These are phyloP conservation scores for Plasmodium malariae DNA, from an alignment of 169 alveolate species.

Conservation along the genomic window DNA sequence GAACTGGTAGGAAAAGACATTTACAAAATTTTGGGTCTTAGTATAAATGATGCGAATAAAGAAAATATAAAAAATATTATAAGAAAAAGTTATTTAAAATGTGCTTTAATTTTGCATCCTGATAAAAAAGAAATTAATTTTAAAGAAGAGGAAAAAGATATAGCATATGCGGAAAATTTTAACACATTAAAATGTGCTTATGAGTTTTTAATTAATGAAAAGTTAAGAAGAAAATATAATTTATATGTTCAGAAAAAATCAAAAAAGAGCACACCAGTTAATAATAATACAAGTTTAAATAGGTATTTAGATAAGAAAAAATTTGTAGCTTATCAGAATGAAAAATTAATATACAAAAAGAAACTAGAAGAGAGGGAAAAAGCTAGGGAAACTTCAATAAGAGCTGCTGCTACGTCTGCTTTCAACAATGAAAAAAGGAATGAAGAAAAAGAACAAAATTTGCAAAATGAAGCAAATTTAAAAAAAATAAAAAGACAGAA, in stretches of 20 bases:
- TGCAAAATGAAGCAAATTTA: background rate
- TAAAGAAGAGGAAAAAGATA: background rate
- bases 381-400: background rate
- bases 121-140: conserved; percentile 13
- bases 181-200: conserved; percentile 51
- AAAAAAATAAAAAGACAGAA: conserved; percentile 30
- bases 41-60: conserved; percentile 14
- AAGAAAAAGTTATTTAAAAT: conserved; percentile 47
- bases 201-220: conserved; percentile 57
- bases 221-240: conserved; percentile 45
- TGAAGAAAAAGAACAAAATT: background rate
- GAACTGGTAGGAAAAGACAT: conserved; percentile 62
- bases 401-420: background rate
- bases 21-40: conserved; percentile 42
- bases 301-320: conserved; percentile 32
- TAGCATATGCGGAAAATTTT: conserved; percentile 8
- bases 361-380: conserved; percentile 53
- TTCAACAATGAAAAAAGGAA: conserved; percentile 4
- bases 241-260: conserved; percentile 8
- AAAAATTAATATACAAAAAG: conserved; percentile 15
- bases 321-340: conserved; percentile 7
- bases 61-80: conserved; percentile 40
- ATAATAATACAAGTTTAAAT: conserved; percentile 42
- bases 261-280: background rate
- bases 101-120: conserved; percentile 60